These are phyloP conservation scores for Sporothrix brunneoviolacea DNA, from an alignment of 2,329 filamentous ascomycete species.

Conservation along the genomic window DNA sequence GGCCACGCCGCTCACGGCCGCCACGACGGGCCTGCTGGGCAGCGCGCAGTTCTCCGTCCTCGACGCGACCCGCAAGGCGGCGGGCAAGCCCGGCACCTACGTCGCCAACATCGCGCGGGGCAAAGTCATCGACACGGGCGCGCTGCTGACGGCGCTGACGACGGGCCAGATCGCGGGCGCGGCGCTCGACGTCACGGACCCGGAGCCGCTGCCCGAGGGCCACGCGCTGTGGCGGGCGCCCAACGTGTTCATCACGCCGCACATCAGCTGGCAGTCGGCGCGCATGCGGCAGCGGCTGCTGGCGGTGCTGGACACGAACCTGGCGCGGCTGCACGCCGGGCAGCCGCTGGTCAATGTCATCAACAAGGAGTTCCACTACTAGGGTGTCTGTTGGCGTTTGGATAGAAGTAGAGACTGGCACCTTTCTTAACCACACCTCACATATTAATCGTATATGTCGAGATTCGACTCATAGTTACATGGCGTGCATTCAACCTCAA, in stretches of 20 bases:
- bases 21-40: slow-evolving; percentile 42
- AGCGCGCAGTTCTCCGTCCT: slow-evolving; percentile 42
- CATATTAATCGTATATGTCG: too few relatives aligned
- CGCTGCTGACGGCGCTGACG: slow-evolving; percentile 31
- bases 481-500: too few relatives aligned
- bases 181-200: slow-evolving; percentile 60
- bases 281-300: slow-evolving; percentile 7
- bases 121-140: slow-evolving; percentile 41
- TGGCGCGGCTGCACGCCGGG: slow-evolving; percentile 6
- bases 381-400: too few relatives aligned
- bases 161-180: slow-evolving; percentile 38
- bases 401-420: too few relatives aligned
- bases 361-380: slow-evolving; percentile 16
- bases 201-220: slow-evolving; percentile 55
- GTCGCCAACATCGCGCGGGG: slow-evolving; percentile 64
- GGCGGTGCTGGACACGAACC: slow-evolving; percentile 16
- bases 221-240: slow-evolving; percentile 55
- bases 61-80: slow-evolving; percentile 21
- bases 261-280: slow-evolving; percentile 19
- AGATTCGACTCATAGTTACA: too few relatives aligned
- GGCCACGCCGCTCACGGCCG: slow-evolving; percentile 42
- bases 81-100: slow-evolving; percentile 35
- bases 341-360: slow-evolving; percentile 15
- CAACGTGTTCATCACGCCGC: slow-evolving; percentile 47
- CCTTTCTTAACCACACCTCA: too few relatives aligned